Percentiles rank a stretch among this genome's conserved stretches.
phyloP scores from a whole-genome alignment of 805 yeast genomes.

The Kodamaea sagamina region DNA sequence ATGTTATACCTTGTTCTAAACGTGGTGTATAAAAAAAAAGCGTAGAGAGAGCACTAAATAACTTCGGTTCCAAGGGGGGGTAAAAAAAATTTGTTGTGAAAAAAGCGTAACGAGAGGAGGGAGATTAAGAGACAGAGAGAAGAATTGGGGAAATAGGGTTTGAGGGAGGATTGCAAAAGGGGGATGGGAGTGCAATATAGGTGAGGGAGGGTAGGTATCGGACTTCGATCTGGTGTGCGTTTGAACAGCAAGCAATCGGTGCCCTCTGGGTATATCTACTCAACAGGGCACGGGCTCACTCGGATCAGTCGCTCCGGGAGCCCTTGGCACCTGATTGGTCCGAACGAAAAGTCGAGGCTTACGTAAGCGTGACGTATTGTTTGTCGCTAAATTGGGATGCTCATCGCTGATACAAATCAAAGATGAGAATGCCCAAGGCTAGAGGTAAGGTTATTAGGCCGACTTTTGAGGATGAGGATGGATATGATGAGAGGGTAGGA shows the following conservation, averaged over 20 bases:
- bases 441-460: constrained; percentile 7
- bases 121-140: constrained; percentile 1
- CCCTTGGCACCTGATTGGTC: no score
- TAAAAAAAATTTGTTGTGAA: constrained; percentile 12
- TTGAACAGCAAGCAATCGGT: no score
- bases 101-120: constrained; percentile 9
- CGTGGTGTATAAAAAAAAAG: constrained; percentile 8
- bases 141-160: background rate
- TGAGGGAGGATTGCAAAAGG: background rate
- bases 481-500: background rate
- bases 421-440: background rate
- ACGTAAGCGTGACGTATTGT: no score
- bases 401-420: constrained; percentile 1
- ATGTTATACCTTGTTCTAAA: constrained; percentile 19
- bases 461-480: constrained; percentile 12
- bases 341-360: no score
- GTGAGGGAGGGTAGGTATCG: no score
- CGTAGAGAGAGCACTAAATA: constrained; percentile 1
- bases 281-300: background rate
- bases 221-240: no score
- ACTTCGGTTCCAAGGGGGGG: constrained; percentile 2
- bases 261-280: no score
- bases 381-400: no score
- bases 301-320: background rate
- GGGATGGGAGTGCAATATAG: no score